Percentiles rank a stretch among this genome's conserved stretches.
phyloP scores from a whole-genome alignment of 1,139 yeast genomes.

The Kurtzmaniella quercitrusa region DNA sequence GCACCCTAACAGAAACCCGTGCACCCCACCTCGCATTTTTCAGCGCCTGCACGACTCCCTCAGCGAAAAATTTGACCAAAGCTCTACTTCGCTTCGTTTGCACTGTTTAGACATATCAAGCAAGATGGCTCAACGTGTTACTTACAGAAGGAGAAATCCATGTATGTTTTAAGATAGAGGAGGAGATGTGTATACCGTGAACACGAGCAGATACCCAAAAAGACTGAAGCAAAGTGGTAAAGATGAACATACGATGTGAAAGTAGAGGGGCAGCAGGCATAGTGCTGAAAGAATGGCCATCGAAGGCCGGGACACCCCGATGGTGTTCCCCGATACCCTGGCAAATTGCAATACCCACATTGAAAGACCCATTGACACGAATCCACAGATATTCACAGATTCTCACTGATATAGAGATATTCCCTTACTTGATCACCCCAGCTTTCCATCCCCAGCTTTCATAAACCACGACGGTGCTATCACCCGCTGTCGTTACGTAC shows the following conservation, averaged over 20 bases:
- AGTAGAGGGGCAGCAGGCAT: neutral
- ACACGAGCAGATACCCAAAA: neutral
- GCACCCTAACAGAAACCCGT: conserved; percentile 4
- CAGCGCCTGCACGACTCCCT: conserved; percentile 6
- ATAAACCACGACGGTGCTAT: too few species aligned
- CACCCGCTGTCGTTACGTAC: too few species aligned
- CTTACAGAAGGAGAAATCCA: conserved; percentile 52
- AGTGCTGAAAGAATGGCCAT: neutral
- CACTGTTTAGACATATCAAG: conserved; percentile 16
- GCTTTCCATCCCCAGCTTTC: too few species aligned
- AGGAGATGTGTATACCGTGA: neutral
- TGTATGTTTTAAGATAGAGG: conserved; percentile 26
- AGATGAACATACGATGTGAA: too few species aligned
- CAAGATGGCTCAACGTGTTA: conserved; percentile 49
- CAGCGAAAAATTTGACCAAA: conserved; percentile 4
- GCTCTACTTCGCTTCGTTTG: neutral
- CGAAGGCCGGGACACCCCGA: neutral
- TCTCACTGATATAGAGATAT: too few species aligned
- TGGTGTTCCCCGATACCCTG: neutral
- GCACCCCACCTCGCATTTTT: conserved; percentile 6
- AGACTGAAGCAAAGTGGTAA: neutral
- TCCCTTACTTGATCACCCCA: too few species aligned
- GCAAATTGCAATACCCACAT: too few species aligned
- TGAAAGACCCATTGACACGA: too few species aligned
- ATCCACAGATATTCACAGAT: too few species aligned